These are phyloP conservation scores for Wickerhamomyces silvicola DNA, from an alignment of 805 yeast genomes.

Conservation along the genomic window DNA sequence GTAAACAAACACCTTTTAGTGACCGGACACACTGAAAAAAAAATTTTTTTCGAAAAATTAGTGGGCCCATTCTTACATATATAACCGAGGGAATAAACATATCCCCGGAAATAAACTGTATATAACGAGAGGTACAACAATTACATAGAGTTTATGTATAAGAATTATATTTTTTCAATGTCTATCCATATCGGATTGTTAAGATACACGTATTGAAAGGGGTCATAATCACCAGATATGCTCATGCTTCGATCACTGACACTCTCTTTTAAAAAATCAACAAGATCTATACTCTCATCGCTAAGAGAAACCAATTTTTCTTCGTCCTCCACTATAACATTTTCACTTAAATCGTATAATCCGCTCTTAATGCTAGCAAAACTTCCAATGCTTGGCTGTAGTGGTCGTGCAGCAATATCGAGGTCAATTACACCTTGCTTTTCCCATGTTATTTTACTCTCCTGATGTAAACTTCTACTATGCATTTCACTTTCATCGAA, in stretches of 20 bases:
- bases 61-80: too few species aligned
- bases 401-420: conserved; percentile 9
- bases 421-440: conserved; percentile 14
- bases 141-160: not conserved
- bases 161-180: not conserved
- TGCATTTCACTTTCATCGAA: not conserved
- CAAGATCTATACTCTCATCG: conserved; percentile 7
- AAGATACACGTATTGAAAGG: conserved; percentile 6
- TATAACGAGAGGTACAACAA: not conserved
- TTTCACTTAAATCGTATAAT: not conserved
- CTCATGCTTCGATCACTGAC: conserved; percentile 10
- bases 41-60: too few species aligned
- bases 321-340: conserved; percentile 2
- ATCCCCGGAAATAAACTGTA: too few species aligned
- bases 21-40: too few species aligned
- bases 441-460: not conserved
- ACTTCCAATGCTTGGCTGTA: conserved; percentile 6
- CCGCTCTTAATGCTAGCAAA: too few species aligned
- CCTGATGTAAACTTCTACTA: not conserved
- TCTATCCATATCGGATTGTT: conserved; percentile 5
- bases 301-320: not conserved
- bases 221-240: conserved; percentile 8
- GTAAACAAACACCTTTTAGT: too few species aligned
- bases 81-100: too few species aligned
- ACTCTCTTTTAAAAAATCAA: conserved; percentile 19